phyloP scores from a whole-genome alignment of 2,329 filamentous ascomycete genomes.

The Davidsoniella australis region DNA sequence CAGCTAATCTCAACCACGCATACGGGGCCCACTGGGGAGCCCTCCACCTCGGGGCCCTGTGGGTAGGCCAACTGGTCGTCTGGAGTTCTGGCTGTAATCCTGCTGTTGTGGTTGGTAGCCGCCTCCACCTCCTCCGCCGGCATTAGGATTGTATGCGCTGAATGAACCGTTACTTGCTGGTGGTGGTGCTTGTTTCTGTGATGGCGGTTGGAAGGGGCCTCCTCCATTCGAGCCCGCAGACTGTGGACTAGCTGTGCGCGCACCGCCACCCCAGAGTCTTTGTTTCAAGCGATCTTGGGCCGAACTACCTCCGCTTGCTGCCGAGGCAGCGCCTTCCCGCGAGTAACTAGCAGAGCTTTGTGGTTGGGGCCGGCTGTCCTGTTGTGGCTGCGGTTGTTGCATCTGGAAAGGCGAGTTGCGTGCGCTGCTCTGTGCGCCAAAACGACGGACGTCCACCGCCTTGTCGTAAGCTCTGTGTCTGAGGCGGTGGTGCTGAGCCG shows the following conservation, averaged over 20 bases:
- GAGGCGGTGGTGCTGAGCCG: conserved; percentile 18
- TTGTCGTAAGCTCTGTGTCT: conserved; percentile 25
- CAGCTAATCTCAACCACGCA: conserved; percentile 21
- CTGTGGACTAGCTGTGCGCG: conserved; percentile 39
- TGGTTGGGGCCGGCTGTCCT: conserved; percentile 10
- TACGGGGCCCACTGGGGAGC: conserved; percentile 21
- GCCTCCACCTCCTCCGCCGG: conserved; percentile 19
- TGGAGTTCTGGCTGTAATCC: not conserved
- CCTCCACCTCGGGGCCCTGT: conserved; percentile 20
- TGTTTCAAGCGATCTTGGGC: conserved; percentile 75
- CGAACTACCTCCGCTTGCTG: conserved; percentile 35
- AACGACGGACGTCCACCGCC: conserved; percentile 15
- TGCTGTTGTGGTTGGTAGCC: conserved; percentile 9
- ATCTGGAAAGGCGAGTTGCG: conserved; percentile 17
- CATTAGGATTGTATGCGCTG: conserved; percentile 17
- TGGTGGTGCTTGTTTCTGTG: conserved; percentile 14
- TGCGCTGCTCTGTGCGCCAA: conserved; percentile 16
- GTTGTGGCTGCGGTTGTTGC: conserved; percentile 5
- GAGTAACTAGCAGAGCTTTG: conserved; percentile 8
- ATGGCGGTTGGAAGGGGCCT: conserved; percentile 30
- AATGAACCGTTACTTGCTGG: not conserved
- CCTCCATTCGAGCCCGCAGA: conserved; percentile 15
- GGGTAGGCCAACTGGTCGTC: conserved; percentile 20
- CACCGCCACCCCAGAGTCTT: conserved; percentile 51
- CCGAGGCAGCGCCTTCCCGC: conserved; percentile 22